These are phyloP conservation scores for Peniophora sp. DNA, from an alignment of 1,284 basidiomycete genomes.

Conservation along the genomic window DNA sequence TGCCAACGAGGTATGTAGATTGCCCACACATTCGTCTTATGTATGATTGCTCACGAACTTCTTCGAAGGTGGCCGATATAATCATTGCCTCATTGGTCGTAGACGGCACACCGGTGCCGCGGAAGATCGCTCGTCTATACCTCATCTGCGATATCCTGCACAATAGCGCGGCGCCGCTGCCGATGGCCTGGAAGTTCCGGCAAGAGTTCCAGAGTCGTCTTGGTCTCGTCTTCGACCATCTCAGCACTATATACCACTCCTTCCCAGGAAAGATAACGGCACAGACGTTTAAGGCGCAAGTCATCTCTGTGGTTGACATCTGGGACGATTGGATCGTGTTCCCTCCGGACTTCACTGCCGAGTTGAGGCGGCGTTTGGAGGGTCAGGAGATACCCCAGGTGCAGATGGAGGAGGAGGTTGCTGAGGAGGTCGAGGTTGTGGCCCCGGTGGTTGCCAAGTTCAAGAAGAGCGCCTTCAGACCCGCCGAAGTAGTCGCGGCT, in stretches of 20 bases:
- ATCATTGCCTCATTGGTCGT: slow-evolving; percentile 80
- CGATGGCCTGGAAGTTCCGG: slow-evolving; percentile 91
- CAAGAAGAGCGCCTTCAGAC: slow-evolving; percentile 73
- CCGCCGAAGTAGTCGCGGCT: slow-evolving; percentile 40
- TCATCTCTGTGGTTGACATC: slow-evolving; percentile 77
- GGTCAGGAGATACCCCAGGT: slow-evolving; percentile 34
- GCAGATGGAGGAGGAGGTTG: slow-evolving; percentile 23
- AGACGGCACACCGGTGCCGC: slow-evolving; percentile 85
- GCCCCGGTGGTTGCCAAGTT: slow-evolving; percentile 50
- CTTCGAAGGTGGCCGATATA: slow-evolving; percentile 70
- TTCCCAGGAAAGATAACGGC: slow-evolving; percentile 91
- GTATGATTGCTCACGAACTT: slow-evolving; percentile 4
- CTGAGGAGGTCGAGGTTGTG: slow-evolving; percentile 19
- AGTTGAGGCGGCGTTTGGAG: slow-evolving; percentile 66
- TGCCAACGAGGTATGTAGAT: slow-evolving; percentile 67
- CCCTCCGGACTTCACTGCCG: slow-evolving; percentile 71
- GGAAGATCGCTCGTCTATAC: slow-evolving; percentile 92
- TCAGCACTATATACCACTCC: slow-evolving; percentile 87
- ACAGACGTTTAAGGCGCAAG: slow-evolving; percentile 88
- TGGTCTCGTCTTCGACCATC: slow-evolving; percentile 86
- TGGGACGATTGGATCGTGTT: slow-evolving; percentile 98
- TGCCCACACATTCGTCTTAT: neutral
- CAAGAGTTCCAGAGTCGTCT: slow-evolving; percentile 85
- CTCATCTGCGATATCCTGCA: slow-evolving; percentile 97
- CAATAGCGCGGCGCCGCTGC: slow-evolving; percentile 85